Conservation (phyloP, 2,329 filamentous ascomycete genomes). For the Apiospora marii region DNA sequence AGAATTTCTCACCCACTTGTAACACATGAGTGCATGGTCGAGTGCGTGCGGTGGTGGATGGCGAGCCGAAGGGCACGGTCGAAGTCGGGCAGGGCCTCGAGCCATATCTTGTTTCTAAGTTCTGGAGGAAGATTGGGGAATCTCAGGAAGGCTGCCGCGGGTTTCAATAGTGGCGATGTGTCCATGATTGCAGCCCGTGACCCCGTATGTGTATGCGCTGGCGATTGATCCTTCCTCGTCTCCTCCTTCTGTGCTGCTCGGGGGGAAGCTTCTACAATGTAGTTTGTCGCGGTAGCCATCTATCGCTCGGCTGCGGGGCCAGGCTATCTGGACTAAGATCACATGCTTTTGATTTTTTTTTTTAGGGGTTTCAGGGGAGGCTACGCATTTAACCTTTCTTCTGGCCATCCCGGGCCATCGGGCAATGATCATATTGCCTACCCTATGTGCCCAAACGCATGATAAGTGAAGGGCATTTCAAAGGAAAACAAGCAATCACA, state of each 20-base stretch:
- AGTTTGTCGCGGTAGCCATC: neutral
- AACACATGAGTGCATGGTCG: neutral
- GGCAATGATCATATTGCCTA: neutral
- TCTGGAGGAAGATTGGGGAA: neutral
- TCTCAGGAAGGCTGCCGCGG: neutral
- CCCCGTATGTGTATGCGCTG: neutral
- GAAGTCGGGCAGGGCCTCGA: neutral
- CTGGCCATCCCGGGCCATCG: neutral
- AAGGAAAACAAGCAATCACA: neutral
- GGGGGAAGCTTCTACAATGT: neutral
- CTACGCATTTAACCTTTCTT: neutral
- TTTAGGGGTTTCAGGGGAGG: neutral
- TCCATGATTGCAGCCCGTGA: neutral
- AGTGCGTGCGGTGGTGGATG: neutral
- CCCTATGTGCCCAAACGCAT: neutral
- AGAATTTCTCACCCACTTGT: neutral
- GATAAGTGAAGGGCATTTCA: neutral
- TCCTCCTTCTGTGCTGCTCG: neutral
- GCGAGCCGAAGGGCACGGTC: neutral
- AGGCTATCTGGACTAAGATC: neutral
- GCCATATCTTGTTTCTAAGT: neutral
- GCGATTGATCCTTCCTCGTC: too few species aligned
- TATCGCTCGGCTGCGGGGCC: neutral
- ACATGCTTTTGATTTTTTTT: neutral
- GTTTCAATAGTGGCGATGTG: neutral